Conservation (phyloP, 192 early-diverging fungal genomes). For the Dissophora globulifera region DNA sequence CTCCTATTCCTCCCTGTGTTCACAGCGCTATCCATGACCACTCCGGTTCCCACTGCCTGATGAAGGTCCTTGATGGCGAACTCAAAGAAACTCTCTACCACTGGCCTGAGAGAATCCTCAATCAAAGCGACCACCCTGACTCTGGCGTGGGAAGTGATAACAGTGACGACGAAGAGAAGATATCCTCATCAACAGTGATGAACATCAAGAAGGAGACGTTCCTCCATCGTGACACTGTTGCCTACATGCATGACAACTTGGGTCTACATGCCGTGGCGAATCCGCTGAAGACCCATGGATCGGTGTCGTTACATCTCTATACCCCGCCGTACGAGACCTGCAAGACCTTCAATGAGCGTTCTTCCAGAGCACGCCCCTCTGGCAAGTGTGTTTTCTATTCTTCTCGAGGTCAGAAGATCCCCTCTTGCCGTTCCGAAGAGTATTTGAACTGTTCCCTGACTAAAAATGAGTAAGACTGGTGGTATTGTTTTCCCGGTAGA, state of each 20-base stretch:
- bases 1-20: too few relatives aligned
- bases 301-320: conserved; percentile 93
- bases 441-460: conserved; percentile 51
- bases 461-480: conserved; percentile 31
- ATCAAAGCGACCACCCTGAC: conserved; percentile 39
- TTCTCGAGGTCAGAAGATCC: conserved; percentile 54
- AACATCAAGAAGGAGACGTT: conserved; percentile 60
- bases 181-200: conserved; percentile 35
- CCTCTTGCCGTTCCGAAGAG: conserved; percentile 50
- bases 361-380: conserved; percentile 70
- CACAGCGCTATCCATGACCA: conserved; percentile 94
- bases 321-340: conserved; percentile 88
- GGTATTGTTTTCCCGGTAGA: background rate
- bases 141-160: conserved; percentile 47
- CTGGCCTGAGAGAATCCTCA: conserved; percentile 67
- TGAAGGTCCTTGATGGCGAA: conserved; percentile 90
- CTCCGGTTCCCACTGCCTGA: conserved; percentile 89
- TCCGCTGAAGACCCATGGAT: conserved; percentile 62
- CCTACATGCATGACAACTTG: conserved; percentile 92
- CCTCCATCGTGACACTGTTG: conserved; percentile 71
- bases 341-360: conserved; percentile 86
- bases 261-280: conserved; percentile 89
- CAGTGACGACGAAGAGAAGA: conserved; percentile 36
- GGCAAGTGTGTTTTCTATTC: conserved; percentile 75
- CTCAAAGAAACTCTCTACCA: conserved; percentile 83